phyloP scores from a whole-genome alignment of 768 basidiomycete genomes.

The Russula sp. region DNA sequence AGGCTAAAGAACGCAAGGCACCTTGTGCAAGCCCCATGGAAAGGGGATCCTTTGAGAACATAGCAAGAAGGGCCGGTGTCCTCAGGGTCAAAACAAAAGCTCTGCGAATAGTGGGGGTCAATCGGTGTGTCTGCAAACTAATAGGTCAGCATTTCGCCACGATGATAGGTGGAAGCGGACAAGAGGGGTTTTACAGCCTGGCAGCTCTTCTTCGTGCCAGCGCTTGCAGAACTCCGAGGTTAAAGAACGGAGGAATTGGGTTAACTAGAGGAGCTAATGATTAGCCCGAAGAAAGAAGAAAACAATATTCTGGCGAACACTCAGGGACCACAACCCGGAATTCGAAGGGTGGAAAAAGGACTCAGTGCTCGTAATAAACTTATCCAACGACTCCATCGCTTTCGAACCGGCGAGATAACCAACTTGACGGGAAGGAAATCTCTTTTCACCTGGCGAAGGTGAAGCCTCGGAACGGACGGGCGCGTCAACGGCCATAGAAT shows the following conservation, averaged over 20 bases:
- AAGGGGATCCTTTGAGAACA: constrained; percentile 84
- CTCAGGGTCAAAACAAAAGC: constrained; percentile 78
- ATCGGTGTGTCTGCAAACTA: constrained; percentile 55
- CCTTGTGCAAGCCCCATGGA: constrained; percentile 81
- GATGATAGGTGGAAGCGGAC: constrained; percentile 40
- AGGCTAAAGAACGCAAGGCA: constrained; percentile 71
- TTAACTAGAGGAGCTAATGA: constrained; percentile 44
- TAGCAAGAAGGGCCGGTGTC: constrained; percentile 84
- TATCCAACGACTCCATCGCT: constrained; percentile 83
- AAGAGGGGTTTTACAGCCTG: constrained; percentile 73
- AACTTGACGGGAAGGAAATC: constrained; percentile 38
- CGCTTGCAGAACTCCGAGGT: constrained; percentile 77
- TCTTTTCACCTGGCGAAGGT: constrained; percentile 35
- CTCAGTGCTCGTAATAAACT: constrained; percentile 87
- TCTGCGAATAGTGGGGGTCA: constrained; percentile 77
- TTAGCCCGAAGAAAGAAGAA: constrained; percentile 10
- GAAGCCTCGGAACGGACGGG: constrained; percentile 48
- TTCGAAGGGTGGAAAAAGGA: constrained; percentile 96
- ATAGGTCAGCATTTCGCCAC: constrained; percentile 11
- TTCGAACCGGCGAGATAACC: constrained; percentile 79
- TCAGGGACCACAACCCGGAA: constrained; percentile 75
- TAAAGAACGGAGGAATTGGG: constrained; percentile 68
- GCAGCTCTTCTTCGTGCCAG: constrained; percentile 72
- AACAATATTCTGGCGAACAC: constrained; percentile 41
- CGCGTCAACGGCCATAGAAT: constrained; percentile 85